phyloP scores from a whole-genome alignment of 2,329 filamentous ascomycete genomes.

The Venturia aucupariae region DNA sequence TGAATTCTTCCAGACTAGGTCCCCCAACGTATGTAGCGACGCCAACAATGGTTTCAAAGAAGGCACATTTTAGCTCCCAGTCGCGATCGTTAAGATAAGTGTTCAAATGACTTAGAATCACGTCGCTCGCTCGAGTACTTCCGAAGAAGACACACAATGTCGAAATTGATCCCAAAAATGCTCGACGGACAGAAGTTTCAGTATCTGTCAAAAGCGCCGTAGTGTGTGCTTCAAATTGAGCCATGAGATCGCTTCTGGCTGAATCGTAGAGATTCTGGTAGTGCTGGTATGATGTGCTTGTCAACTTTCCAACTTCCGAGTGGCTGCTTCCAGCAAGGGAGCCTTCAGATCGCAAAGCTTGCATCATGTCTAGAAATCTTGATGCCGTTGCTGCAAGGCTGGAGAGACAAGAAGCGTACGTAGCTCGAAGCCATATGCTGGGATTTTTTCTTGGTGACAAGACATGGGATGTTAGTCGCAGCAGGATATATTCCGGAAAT shows the following conservation, averaged over 20 bases:
- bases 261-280: slow-evolving; percentile 82
- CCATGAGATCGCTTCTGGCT: slow-evolving; percentile 71
- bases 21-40: slow-evolving; percentile 86
- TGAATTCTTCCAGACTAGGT: slow-evolving; percentile 85
- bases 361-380: slow-evolving; percentile 81
- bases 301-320: slow-evolving; percentile 62
- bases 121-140: slow-evolving; percentile 82
- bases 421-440: slow-evolving; percentile 68
- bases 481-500: slow-evolving; percentile 59
- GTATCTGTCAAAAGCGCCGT: slow-evolving; percentile 82
- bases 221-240: slow-evolving; percentile 78
- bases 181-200: slow-evolving; percentile 76
- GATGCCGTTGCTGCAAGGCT: slow-evolving; percentile 79
- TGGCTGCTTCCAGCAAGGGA: slow-evolving; percentile 66
- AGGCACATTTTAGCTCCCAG: slow-evolving; percentile 93
- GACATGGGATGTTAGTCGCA: slow-evolving; percentile 49
- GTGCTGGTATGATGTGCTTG: slow-evolving; percentile 62
- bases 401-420: slow-evolving; percentile 86
- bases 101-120: slow-evolving; percentile 92
- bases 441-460: slow-evolving; percentile 41
- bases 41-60: slow-evolving; percentile 90
- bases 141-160: slow-evolving; percentile 93
- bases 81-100: slow-evolving; percentile 95
- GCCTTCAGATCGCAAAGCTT: slow-evolving; percentile 75
- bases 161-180: slow-evolving; percentile 84